Base-by-base conservation (phyloP, 176 grass and related monocot species). In the Bolboschoenus planiculmis region DNA sequence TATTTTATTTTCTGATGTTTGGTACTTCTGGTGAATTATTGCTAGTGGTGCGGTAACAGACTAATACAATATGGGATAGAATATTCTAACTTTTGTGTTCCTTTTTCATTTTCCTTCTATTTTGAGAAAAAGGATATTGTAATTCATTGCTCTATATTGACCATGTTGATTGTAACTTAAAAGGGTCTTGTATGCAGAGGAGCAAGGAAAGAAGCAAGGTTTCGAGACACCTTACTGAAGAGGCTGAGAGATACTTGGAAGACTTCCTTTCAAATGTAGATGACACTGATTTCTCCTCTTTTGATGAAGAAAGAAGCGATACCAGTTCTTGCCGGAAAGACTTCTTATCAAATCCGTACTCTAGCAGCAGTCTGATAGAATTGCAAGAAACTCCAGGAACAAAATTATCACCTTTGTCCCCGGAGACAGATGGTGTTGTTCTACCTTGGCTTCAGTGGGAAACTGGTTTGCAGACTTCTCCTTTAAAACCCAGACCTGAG, bases 401-500 rank as follows among this genome's bases (percentile, higher is more conserved):
- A 89, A 76, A 84, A 84, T 15, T 56, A 70, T 84, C 82, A 39
- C 83, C 89, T 35, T n/a, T 56, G 66, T 46, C 80, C 21, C 14
- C 47, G 31, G 87, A 88, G 48, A 68, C 87, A 78, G 96, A 99
- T 33, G 95, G 95, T 7, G 89, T 99, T 82, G 87, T 93, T 51
- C 92, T 99, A 85, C 96, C 96, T 20, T 99, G 96, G 96, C 73
- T 99, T 86, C 89, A 95, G 77, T 99, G 96, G 96, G 96, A 99
- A 90, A 95, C 96, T 53, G 87, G 82, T 80, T 46, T 90, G 24
- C 82, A 86, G 21, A 84, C 65, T 63, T 99, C 96, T 37, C 91
- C 92, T 40, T 83, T 59, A 84, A 93, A 85, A 93, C 66, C 36
- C 20, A 88, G 91, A 84, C 24, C 65, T 26, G 61, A 90, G 88